Evolutionary conservation across 257 asterid genomes (phyloP), one percentile per base, ranked within the genome.

Genomic region (Nicotiana tomentosiformis): DNA sequence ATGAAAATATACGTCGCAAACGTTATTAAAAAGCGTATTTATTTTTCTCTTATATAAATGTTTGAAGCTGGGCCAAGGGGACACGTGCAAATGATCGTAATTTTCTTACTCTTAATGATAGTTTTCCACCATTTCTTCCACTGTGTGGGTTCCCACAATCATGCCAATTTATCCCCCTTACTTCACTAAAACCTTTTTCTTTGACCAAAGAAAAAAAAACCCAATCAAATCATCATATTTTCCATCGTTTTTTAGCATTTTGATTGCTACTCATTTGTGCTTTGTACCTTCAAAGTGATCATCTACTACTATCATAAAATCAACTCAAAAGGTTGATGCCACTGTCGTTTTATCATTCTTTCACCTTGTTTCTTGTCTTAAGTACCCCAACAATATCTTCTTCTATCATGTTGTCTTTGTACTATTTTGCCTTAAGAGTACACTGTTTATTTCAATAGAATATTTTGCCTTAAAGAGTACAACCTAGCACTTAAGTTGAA

Each of bases 91-190:
- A 89, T 85, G 91, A 87, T 88, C 76, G 66, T 79, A 85, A 81
- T 78, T 86, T 80, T 66, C 80, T 82, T 62, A 26, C 43, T 4
- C 12, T 76, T 82, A 87, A 90, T 90, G 93, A 91, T 92, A 90
- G 86, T 55, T 70, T 90, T 81, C 92, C 97, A 93, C 94, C 94
- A 94, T 86, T 91, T 90, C 81, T 84, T 89, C 94, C 95, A 93
- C 94, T 87, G 86, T 88, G 89, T 90, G 91, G 95, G 93, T 32
- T 72, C 93, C 83, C 88, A 82, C 82, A 9, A 81, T 78, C 83
- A 85, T 88, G 82, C 85, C 86, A 82, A 77, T 56, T 58, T 46
- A 18, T 16, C 37, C 18, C 12, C 51, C 51, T 43, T 66, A 10
- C 46, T 39, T 18, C 87, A 82, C 81, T 84, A 78, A 66, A n/a